Percentiles rank a stretch among this genome's conserved stretches.
phyloP scores from a whole-genome alignment of 352 stramenopile genomes.

The Phytophthora capsici region DNA sequence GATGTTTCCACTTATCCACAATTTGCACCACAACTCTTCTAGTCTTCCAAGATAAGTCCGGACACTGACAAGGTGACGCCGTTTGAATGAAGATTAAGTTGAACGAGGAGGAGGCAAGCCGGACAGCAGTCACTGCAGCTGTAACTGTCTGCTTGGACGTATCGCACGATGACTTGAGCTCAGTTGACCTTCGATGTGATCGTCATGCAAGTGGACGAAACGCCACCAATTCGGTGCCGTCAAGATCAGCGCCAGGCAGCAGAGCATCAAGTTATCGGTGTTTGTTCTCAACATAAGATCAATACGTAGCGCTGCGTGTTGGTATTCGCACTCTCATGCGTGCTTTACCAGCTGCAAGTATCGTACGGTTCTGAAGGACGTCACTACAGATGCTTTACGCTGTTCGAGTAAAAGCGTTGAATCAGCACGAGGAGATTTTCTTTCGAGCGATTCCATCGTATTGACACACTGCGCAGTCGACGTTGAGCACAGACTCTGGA shows the following conservation, averaged over 20 bases:
- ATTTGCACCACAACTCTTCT: conserved; percentile 16
- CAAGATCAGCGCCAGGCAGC: conserved; percentile 2
- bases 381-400: conserved; percentile 17
- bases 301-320: neutral
- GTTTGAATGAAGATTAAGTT: neutral
- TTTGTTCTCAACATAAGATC: conserved; percentile 9
- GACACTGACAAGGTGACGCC: conserved; percentile 11
- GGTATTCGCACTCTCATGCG: conserved; percentile 9
- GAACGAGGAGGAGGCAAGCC: conserved; percentile 4
- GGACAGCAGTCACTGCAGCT: conserved; percentile 23
- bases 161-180: conserved; percentile 10
- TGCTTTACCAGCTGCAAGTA: conserved; percentile 26
- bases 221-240: neutral
- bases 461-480: conserved; percentile 5
- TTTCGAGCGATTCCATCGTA: conserved; percentile 28
- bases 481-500: conserved; percentile 9
- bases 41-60: conserved; percentile 30
- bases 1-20: conserved; percentile 31
- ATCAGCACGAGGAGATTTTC: conserved; percentile 18
- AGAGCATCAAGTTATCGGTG: conserved; percentile 14
- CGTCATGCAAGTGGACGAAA: conserved; percentile 7
- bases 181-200: neutral
- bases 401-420: conserved; percentile 11
- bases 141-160: conserved; percentile 14
- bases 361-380: conserved; percentile 17